Base-by-base conservation (phyloP, 257 asterid genomes). In the Solanum paucissectum region DNA sequence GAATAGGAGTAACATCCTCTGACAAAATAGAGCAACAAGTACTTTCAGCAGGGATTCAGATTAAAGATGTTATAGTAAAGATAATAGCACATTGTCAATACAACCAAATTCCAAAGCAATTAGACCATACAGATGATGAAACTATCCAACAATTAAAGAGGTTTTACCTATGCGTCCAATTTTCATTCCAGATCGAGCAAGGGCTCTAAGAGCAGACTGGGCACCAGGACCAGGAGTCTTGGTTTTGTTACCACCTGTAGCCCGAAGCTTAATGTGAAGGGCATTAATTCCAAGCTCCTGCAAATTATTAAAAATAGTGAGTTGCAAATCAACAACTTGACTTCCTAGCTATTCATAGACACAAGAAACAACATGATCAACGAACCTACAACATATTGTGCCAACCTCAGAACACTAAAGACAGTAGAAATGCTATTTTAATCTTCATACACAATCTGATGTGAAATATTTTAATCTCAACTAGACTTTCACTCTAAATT, bases 211-310 rank as follows among this genome's bases (percentile, higher is more conserved):
- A 2, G 98, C 98, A 68, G 98, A 95, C 90, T 96, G 98, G 36
- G 98, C 99, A 88, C 99, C 99, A 68, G 98, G 99, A 21, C 98
- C 98, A 55, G 98, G 98, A 38, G 99, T 96, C 93, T 96, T 96
- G 0, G 99, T 96, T 90, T 96, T 96, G 90, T 96, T 96, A 8
- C 99, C 99, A 14, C 99, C 98, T 34, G 98, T 96, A 14, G 99
- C 98, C 72, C 98, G 94, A 52, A 96, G 98, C 91, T 96, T 94
- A 79, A 96, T 95, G 76, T 96, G 99, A 86, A 96, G 98, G 29
- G 99, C 99, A 83, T 88, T 93, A 87, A 96, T 90, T 18, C 99
- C 99, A 82, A 96, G 92, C 69, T 96, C 99, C 98, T 95, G 92
- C 37, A 69, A 90, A 23, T 68, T 55, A 18, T 55, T 40, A 40